These are phyloP conservation scores for Colletotrichum salicis DNA, from an alignment of 2,329 filamentous ascomycete genomes.

Conservation along the genomic window DNA sequence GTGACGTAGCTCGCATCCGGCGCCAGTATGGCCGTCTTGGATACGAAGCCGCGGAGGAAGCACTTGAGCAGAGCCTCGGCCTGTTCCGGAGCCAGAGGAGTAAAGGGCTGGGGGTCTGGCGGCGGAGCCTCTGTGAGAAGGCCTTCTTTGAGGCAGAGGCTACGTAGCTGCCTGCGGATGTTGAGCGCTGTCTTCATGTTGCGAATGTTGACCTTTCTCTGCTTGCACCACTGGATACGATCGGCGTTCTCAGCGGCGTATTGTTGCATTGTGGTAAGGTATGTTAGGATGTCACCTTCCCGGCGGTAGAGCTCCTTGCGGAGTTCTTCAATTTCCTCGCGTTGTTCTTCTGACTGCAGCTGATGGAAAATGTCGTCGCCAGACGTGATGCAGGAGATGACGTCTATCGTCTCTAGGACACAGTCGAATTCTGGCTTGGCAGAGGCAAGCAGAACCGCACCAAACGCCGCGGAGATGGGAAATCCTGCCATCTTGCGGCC, in stretches of 20 bases:
- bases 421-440: constrained; percentile 77
- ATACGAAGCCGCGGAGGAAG: constrained; percentile 70
- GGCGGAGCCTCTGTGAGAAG: constrained; percentile 58
- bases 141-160: constrained; percentile 63
- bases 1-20: constrained; percentile 72
- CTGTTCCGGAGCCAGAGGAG: constrained; percentile 63
- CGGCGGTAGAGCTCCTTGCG: constrained; percentile 69
- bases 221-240: constrained; percentile 67
- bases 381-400: constrained; percentile 73
- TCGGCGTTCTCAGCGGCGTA: constrained; percentile 68
- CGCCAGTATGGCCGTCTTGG: constrained; percentile 69
- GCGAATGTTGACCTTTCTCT: constrained; percentile 65
- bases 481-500: constrained; percentile 84
- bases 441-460: constrained; percentile 84
- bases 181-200: constrained; percentile 73
- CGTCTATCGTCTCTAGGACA: constrained; percentile 84
- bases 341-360: constrained; percentile 66
- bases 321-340: constrained; percentile 62
- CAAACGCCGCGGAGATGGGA: constrained; percentile 83
- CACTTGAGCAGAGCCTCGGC: constrained; percentile 67
- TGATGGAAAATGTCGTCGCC: constrained; percentile 73
- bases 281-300: constrained; percentile 73
- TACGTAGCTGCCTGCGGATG: constrained; percentile 70
- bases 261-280: constrained; percentile 70
- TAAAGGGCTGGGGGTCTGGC: constrained; percentile 66